phyloP scores from a whole-genome alignment of 495 filamentous ascomycete species.

The Penicillium macrosclerotiorum region DNA sequence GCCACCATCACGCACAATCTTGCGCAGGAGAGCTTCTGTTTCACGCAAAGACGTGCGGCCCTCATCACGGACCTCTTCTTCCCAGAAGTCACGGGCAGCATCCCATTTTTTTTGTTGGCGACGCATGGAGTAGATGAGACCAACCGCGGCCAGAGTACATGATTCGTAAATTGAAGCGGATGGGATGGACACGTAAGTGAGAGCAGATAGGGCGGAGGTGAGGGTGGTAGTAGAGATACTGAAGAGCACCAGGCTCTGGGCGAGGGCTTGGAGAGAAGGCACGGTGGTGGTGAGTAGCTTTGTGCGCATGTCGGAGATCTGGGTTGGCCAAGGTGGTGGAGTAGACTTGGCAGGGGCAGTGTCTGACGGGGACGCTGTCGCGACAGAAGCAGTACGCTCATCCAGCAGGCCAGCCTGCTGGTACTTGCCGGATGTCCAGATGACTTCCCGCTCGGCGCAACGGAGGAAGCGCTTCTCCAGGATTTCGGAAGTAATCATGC shows the following conservation, averaged over 20 bases:
- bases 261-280: constrained; percentile 73
- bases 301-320: constrained; percentile 46
- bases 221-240: constrained; percentile 65
- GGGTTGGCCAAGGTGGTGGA: constrained; percentile 42
- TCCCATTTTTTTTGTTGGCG: constrained; percentile 82
- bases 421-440: constrained; percentile 80
- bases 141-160: constrained; percentile 74
- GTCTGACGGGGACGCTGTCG: constrained; percentile 8
- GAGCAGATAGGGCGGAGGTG: constrained; percentile 60
- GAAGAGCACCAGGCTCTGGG: constrained; percentile 74
- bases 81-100: constrained; percentile 64
- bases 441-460: constrained; percentile 67
- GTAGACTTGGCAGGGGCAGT: constrained; percentile 10
- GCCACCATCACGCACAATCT: constrained; percentile 52
- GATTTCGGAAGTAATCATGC: constrained; percentile 74
- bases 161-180: constrained; percentile 66
- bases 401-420: constrained; percentile 61
- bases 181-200: constrained; percentile 64
- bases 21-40: constrained; percentile 62
- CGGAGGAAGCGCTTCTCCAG: constrained; percentile 70
- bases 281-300: constrained; percentile 60
- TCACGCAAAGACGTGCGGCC: constrained; percentile 69
- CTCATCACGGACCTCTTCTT: constrained; percentile 73
- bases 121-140: constrained; percentile 68
- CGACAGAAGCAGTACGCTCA: constrained; percentile 6